Evolutionary conservation across 108 stramenopile species (phyloP).

Genomic region (Aurantiochytrium sp.): DNA sequence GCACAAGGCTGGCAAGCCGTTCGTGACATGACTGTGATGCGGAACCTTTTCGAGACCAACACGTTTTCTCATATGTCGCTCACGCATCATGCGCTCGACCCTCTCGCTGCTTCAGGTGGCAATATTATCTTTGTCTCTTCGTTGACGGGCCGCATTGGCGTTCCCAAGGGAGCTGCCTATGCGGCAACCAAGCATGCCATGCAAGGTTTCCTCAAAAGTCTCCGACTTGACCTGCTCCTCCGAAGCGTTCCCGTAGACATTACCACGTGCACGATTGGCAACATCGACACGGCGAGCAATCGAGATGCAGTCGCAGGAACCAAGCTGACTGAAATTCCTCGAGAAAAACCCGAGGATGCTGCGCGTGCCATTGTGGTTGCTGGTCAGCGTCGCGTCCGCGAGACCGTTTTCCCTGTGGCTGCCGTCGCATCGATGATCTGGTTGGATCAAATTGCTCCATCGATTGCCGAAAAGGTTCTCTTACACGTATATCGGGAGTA

Average conservation of each 20-base stretch:
- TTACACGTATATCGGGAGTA: too few species aligned
- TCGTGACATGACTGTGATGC: not conserved
- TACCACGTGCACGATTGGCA: not conserved
- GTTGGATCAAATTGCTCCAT: too few species aligned
- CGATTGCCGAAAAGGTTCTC: too few species aligned
- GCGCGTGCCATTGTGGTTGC: not conserved
- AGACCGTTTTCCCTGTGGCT: too few species aligned
- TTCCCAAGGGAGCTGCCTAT: not conserved
- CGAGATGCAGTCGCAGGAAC: not conserved
- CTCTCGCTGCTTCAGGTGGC: not conserved
- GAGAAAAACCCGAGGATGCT: not conserved
- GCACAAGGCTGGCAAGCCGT: not conserved
- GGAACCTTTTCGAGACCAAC: not conserved
- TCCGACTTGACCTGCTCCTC: not conserved
- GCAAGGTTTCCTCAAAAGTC: not conserved
- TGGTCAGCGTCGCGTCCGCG: not conserved
- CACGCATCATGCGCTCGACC: not conserved
- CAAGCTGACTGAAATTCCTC: not conserved
- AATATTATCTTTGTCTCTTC: slow-evolving; percentile 6
- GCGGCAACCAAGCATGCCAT: not conserved
- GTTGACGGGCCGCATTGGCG: not conserved
- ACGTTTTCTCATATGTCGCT: not conserved
- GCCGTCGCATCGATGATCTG: too few species aligned
- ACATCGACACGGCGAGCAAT: not conserved
- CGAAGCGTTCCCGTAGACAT: not conserved